phyloP scores from a whole-genome alignment of 2,329 filamentous ascomycete genomes.

The Blastomyces parvus region DNA sequence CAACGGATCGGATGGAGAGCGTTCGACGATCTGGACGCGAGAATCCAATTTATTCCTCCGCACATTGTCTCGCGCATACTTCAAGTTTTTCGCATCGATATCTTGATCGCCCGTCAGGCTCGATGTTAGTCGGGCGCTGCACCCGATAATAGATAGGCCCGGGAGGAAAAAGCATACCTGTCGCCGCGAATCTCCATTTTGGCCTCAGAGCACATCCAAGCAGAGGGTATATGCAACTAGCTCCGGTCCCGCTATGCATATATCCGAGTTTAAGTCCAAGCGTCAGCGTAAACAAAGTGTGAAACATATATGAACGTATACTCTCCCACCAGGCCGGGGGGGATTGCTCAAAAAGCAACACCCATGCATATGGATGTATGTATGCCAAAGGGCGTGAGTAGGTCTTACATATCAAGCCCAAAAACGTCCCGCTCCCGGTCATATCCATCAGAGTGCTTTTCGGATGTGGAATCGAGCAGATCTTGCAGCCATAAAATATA shows the following conservation, averaged over 20 bases:
- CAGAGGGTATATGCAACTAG: conserved; percentile 83
- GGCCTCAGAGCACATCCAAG: conserved; percentile 61
- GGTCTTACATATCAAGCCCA: conserved; percentile 62
- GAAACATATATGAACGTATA: conserved; percentile 9
- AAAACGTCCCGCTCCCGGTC: conserved; percentile 47
- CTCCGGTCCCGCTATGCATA: conserved; percentile 61
- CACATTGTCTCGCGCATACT: conserved; percentile 59
- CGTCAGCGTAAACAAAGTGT: conserved; percentile 12
- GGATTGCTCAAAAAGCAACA: neutral
- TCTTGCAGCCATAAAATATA: conserved; percentile 85
- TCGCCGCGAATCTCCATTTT: conserved; percentile 63
- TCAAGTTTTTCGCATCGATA: conserved; percentile 61
- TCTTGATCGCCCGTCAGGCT: conserved; percentile 43
- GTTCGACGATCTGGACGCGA: conserved; percentile 56
- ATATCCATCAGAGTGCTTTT: conserved; percentile 41
- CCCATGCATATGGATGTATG: neutral
- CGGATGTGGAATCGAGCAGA: conserved; percentile 61
- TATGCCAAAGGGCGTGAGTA: neutral
- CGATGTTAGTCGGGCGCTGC: neutral
- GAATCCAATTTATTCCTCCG: conserved; percentile 52
- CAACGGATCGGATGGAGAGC: conserved; percentile 44
- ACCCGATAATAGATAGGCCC: too few relatives aligned
- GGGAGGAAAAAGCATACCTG: conserved; percentile 35
- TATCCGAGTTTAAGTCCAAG: neutral
- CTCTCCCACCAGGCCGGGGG: neutral